Conservation (phyloP, 805 yeast species). For the Saturnispora gosingensis region DNA sequence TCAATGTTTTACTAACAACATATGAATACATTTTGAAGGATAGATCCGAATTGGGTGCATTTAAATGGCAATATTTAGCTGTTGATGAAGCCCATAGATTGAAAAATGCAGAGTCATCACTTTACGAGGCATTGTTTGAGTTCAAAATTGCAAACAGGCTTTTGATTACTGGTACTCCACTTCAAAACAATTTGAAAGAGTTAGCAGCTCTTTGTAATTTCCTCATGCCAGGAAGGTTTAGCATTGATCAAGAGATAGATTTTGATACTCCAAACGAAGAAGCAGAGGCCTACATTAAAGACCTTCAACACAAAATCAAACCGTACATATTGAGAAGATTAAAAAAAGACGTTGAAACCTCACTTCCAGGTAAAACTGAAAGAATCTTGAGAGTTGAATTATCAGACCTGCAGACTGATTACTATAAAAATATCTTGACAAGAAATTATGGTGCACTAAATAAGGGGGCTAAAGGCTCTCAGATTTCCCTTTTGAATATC, state of each 20-base stretch:
- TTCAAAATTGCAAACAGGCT: constrained; percentile 79
- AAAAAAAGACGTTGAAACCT: constrained; percentile 95
- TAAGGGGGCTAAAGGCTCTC: constrained; percentile 72
- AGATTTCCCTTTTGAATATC: constrained; percentile 76
- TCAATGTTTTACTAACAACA: constrained; percentile 87
- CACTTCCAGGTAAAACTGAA: constrained; percentile 92
- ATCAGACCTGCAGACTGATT: constrained; percentile 90
- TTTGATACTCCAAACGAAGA: constrained; percentile 80
- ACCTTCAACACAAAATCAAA: constrained; percentile 73
- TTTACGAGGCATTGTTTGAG: constrained; percentile 78
- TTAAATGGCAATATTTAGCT: constrained; percentile 94
- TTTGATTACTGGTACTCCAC: constrained; percentile 94
- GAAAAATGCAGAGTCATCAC: constrained; percentile 86
- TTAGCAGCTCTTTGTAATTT: constrained; percentile 91
- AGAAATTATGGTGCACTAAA: constrained; percentile 87
- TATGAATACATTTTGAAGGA: constrained; percentile 95
- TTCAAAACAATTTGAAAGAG: constrained; percentile 92
- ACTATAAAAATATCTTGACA: constrained; percentile 87
- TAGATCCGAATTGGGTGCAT: constrained; percentile 63
- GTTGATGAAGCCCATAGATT: constrained; percentile 98
- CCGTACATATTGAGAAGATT: constrained; percentile 90
- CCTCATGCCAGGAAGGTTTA: constrained; percentile 89
- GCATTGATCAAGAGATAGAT: constrained; percentile 90
- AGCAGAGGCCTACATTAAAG: constrained; percentile 83
- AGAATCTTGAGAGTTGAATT: constrained; percentile 90